Evolutionary conservation across 371 early-diverging fungal species (phyloP).

Genomic region (Mortierella sp.): DNA sequence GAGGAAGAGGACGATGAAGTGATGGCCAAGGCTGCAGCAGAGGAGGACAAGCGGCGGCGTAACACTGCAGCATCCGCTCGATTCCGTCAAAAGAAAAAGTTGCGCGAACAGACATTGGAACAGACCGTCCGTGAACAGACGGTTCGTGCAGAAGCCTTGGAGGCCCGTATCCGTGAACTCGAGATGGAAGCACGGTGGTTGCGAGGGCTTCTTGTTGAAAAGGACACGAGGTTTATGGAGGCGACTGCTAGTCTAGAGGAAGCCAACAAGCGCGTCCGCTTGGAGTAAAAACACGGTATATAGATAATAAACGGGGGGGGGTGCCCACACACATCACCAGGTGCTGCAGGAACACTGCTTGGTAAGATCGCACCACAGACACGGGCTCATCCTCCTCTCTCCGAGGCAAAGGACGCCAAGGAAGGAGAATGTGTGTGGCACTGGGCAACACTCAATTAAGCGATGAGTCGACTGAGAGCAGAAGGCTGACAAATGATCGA

Average conservation of each 20-base stretch:
- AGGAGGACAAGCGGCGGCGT: constrained; percentile 88
- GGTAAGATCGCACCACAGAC: no score
- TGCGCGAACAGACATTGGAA: constrained; percentile 87
- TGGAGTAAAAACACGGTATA: no score
- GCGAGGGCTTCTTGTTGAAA: constrained; percentile 84
- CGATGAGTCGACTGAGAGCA: no score
- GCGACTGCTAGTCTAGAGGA: constrained; percentile 25
- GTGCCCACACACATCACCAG: no score
- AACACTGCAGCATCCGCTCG: constrained; percentile 96
- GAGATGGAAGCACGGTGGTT: constrained; percentile 93
- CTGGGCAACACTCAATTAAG: no score
- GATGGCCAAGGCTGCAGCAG: constrained; percentile 36
- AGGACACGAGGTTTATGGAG: constrained; percentile 66
- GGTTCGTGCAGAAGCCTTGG: constrained; percentile 75
- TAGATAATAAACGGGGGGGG: no score
- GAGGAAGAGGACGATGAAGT: constrained; percentile 23
- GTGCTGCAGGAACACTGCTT: no score
- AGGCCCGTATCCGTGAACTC: constrained; percentile 79
- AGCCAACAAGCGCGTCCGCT: constrained; percentile 3
- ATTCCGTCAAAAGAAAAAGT: constrained; percentile 93
- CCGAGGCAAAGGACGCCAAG: no score
- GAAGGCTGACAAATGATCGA: no score
- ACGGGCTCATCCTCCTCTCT: no score
- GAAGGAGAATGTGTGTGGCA: no score
- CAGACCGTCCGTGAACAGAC: constrained; percentile 84